These are phyloP conservation scores for Podospora fimiseda DNA, from an alignment of 495 filamentous ascomycete genomes.

Conservation along the genomic window DNA sequence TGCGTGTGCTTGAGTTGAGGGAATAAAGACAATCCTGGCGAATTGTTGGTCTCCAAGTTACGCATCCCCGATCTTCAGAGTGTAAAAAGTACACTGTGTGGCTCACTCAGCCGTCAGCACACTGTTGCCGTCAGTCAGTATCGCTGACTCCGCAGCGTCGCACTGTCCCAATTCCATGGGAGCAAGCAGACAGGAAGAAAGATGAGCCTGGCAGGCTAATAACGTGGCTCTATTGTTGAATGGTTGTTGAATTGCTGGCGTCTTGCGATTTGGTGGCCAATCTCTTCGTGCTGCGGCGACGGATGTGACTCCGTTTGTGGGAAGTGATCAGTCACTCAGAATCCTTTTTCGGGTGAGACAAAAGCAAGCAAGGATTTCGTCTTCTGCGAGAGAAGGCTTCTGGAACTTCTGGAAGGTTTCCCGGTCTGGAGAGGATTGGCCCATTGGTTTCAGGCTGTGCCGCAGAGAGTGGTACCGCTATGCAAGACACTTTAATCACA, in stretches of 20 bases:
- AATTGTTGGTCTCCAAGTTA: too few relatives aligned
- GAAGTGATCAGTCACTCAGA: not conserved
- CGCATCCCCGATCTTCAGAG: too few relatives aligned
- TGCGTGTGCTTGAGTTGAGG: too few relatives aligned
- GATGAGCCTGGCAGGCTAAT: too few relatives aligned
- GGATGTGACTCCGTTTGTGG: too few relatives aligned
- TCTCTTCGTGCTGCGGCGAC: too few relatives aligned
- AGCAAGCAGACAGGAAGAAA: too few relatives aligned
- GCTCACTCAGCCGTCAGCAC: not conserved
- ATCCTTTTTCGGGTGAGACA: not conserved
- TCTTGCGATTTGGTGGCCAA: too few relatives aligned
- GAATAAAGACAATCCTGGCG: too few relatives aligned
- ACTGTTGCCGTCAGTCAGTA: not conserved
- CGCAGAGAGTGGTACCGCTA: conserved; percentile 2
- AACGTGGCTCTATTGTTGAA: too few relatives aligned
- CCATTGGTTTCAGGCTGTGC: conserved; percentile 7
- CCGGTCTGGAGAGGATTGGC: not conserved
- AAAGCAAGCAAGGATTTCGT: not conserved
- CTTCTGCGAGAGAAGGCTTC: conserved; percentile 3
- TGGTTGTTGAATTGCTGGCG: too few relatives aligned
- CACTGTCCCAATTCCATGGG: not conserved
- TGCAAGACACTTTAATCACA: conserved; percentile 1
- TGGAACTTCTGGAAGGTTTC: conserved; percentile 1
- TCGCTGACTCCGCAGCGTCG: not conserved
- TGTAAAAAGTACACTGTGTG: too few relatives aligned